phyloP scores from a whole-genome alignment of 345 rosid species.

The Chamaenerion angustifolium region DNA sequence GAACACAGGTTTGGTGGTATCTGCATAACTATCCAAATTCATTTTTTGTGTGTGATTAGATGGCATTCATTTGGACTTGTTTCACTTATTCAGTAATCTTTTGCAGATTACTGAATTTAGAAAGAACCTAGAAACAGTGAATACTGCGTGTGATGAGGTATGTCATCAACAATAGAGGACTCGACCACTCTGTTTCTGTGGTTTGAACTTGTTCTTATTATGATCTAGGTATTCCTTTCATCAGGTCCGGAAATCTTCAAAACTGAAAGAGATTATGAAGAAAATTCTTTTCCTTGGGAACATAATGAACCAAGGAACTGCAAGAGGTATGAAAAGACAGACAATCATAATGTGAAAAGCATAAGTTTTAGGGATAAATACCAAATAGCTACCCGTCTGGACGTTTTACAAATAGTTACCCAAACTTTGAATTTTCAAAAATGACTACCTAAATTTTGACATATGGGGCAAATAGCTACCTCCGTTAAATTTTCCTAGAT shows the following conservation, averaged over 20 bases:
- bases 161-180: slow-evolving; percentile 9
- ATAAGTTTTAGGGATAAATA: too few relatives aligned
- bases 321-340: slow-evolving; percentile 53
- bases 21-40: slow-evolving; percentile 11
- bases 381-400: too few relatives aligned
- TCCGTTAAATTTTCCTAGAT: too few relatives aligned
- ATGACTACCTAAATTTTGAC: too few relatives aligned
- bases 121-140: slow-evolving; percentile 67
- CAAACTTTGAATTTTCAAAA: too few relatives aligned
- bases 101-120: slow-evolving; percentile 72
- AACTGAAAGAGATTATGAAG: slow-evolving; percentile 91
- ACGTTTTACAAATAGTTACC: too few relatives aligned
- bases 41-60: neutral
- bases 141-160: slow-evolving; percentile 94
- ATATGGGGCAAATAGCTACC: too few relatives aligned
- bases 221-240: slow-evolving; percentile 6
- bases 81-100: slow-evolving; percentile 9
- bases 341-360: too few relatives aligned
- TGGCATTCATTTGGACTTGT: slow-evolving; percentile 6
- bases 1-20: slow-evolving; percentile 76
- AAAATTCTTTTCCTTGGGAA: slow-evolving; percentile 86
- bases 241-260: slow-evolving; percentile 74
- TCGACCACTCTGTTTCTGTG: neutral
- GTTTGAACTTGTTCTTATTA: neutral
- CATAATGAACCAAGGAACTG: slow-evolving; percentile 92